A percentile compares a stretch with the other conserved stretches of the same genome.
Evolutionary conservation across 164 flowering plant genomes (phyloP).

Genomic region (Cinnamomum micranthum): DNA sequence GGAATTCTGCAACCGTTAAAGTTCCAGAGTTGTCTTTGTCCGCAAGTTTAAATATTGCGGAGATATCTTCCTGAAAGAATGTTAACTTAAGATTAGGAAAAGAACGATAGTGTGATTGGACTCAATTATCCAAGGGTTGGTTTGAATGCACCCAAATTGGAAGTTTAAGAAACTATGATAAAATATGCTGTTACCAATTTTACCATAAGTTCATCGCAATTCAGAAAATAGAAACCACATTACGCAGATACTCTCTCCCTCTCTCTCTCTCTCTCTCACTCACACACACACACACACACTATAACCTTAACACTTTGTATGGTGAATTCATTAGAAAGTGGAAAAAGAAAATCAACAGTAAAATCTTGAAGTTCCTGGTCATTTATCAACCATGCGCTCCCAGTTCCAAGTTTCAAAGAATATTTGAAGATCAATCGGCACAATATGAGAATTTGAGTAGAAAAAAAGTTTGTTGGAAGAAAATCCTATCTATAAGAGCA

Average conservation of each 20-base stretch:
- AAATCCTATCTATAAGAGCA: no score
- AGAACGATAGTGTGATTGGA: background rate
- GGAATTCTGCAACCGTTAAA: slow-evolving; percentile 72
- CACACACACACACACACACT: no score
- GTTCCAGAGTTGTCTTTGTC: slow-evolving; percentile 92
- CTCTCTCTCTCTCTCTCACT: no score
- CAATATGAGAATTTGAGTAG: no score
- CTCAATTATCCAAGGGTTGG: background rate
- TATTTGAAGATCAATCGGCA: no score
- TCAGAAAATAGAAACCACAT: background rate
- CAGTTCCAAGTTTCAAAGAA: no score
- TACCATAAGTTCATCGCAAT: background rate
- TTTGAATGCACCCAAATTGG: background rate
- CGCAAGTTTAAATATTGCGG: slow-evolving; percentile 70
- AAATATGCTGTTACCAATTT: background rate
- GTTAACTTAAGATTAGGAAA: background rate
- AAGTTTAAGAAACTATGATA: background rate
- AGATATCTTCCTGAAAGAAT: slow-evolving; percentile 66
- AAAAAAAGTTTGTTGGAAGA: no score
- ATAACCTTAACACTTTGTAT: no score
- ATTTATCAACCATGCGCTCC: no score
- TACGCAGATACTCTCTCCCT: background rate
- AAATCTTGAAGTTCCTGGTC: no score
- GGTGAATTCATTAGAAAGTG: no score
- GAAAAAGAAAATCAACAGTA: no score